Conservation (phyloP, 352 stramenopile genomes). For the Globisporangium okanoganense region DNA sequence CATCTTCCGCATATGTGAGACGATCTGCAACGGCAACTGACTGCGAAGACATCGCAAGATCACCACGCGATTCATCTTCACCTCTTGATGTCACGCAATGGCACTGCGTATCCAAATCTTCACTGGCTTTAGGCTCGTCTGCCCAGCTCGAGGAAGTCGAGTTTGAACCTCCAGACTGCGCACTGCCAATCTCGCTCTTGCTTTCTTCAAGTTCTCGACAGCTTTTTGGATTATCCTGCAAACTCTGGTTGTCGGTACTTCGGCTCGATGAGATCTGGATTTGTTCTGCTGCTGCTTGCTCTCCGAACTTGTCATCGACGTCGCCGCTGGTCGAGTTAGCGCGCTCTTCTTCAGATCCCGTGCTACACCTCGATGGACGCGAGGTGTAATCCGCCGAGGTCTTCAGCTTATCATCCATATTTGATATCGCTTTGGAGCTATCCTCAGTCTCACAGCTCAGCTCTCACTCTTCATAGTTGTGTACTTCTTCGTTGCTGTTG, state of each 20-base stretch:
- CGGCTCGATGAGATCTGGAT: neutral
- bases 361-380: neutral
- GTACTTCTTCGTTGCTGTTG: constrained; percentile 31
- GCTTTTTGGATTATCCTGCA: neutral
- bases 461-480: constrained; percentile 37
- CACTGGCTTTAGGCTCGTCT: neutral
- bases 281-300: neutral
- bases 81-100: neutral
- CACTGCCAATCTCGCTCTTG: neutral
- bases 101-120: neutral
- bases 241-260: neutral
- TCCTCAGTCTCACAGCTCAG: constrained; percentile 11
- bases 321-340: neutral
- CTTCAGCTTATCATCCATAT: neutral
- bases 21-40: neutral
- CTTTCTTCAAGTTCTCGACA: neutral
- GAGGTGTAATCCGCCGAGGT: neutral
- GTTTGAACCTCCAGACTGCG: neutral
- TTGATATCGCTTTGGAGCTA: neutral
- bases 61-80: neutral
- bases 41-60: neutral
- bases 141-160: neutral
- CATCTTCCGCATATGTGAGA: neutral
- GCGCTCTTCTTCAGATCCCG: neutral
- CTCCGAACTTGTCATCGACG: neutral